Base-by-base conservation (phyloP, 208 protist species). In the Strigomonas culicis region DNA sequence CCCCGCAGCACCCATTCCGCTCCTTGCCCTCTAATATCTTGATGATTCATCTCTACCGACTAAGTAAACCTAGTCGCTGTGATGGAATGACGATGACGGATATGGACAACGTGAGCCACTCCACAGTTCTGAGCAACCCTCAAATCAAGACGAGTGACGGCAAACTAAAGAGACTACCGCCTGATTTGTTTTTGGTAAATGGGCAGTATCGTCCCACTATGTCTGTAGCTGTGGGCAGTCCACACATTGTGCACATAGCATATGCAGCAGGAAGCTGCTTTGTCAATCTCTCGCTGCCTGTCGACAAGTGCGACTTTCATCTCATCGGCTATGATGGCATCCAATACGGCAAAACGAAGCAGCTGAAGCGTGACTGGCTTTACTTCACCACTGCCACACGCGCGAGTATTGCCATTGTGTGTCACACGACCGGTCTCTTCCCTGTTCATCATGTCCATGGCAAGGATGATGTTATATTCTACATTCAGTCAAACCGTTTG, bases 141-240 rank as follows among this genome's bases (percentile, higher is more conserved):
- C 51, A 59, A 17, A 79, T 93, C 57, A 59, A 76, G 13, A 76
- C 86, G 53, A 36, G 39, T 22, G 57, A 72, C 17, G 78, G 79
- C 25, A 60, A 67, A 13, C 70, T 75, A 51, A 57, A 78, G 36
- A 11, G 66, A 19, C 53, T 89, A 49, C 77, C 79, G 22, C 53
- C 72, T 11, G 83, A 93, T 53, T 76, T 94, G 25, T 89, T 89
- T 69, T 68, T 96, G n/a, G 88, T 97, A 2, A 95, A 95, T 69
- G 91, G 80, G 19, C 84, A 94, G 73, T 85, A 92, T 58, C 73
- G 73, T 28, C 87, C 88, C 19, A 80, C 62, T 11, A 77, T 97
- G 41, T 58, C 31, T 13, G 59, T 95, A 17, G 51, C 50, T 13
- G 28, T 55, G 1, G 75, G 66, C 22, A 60, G 72, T 43, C 67